These are phyloP conservation scores for Nigrospora sphaerica DNA, from an alignment of 2,329 filamentous ascomycete genomes.

Conservation along the genomic window DNA sequence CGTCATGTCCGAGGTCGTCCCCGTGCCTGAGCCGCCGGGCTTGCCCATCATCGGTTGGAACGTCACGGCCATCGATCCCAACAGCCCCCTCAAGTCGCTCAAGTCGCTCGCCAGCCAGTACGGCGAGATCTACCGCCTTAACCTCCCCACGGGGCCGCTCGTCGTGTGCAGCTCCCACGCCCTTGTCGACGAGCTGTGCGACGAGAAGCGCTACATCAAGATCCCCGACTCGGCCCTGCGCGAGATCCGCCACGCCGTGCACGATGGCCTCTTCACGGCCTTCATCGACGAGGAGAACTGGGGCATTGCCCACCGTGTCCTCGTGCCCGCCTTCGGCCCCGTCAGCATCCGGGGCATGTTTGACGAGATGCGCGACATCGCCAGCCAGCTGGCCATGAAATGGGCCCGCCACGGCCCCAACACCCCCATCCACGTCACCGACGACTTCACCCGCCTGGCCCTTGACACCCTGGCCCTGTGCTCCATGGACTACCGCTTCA, in stretches of 20 bases:
- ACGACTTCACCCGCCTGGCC: slow-evolving; percentile 67
- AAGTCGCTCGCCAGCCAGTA: slow-evolving; percentile 2
- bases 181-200: slow-evolving; percentile 55
- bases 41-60: slow-evolving; percentile 5
- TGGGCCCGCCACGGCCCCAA: slow-evolving; percentile 56
- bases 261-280: slow-evolving; percentile 62
- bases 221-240: slow-evolving; percentile 39
- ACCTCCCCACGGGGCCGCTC: not conserved
- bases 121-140: slow-evolving; percentile 3
- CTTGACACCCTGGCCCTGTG: slow-evolving; percentile 67
- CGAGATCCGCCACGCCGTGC: slow-evolving; percentile 20
- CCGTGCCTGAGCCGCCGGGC: slow-evolving; percentile 3
- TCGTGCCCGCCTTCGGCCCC: slow-evolving; percentile 65
- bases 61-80: slow-evolving; percentile 2
- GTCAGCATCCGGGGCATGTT: slow-evolving; percentile 63
- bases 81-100: not conserved
- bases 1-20: not conserved
- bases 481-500: slow-evolving; percentile 47
- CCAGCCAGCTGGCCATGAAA: slow-evolving; percentile 59
- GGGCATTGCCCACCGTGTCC: slow-evolving; percentile 58
- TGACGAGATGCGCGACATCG: slow-evolving; percentile 61
- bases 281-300: slow-evolving; percentile 47
- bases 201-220: slow-evolving; percentile 62
- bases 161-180: not conserved
- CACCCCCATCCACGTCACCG: slow-evolving; percentile 25